Evolutionary conservation across 495 filamentous ascomycete species (phyloP), one percentile per base, ranked within the genome.

Genomic region (Daldinia grandis): DNA sequence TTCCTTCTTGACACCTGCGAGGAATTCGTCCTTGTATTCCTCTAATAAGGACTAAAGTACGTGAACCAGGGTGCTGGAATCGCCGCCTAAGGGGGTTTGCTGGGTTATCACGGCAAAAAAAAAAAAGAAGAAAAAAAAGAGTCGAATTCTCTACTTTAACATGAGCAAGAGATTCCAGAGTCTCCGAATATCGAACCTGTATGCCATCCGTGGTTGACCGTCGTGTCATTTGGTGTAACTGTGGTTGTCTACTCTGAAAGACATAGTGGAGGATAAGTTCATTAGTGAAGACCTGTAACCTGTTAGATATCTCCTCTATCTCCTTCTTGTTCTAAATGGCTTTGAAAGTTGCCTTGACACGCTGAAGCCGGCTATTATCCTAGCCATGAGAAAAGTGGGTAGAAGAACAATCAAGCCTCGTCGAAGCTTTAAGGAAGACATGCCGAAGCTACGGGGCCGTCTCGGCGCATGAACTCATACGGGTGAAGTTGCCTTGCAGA

Each of bases 401-500:
- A 38, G 14, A 55, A 31, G 12, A 56, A 17, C 7, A 21, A 47
- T 19, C 10, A 53, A 53, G 27, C 49, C 24, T 53, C 25, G 25
- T 53, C 24, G 65, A 69, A 69, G 65, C 55, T 53, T 55, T 30
- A 61, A 7, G 35, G 71, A 73, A 73, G 61, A 58, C 28, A 62
- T 30, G 55, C 66, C 66, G 71, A 69, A 66, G 62, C 50, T 64
- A 53, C 31, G 66, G 71, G 60, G 47, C 49, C 61, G 61, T 42
- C 60, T 62, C 28, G 64, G 71, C 71, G 53, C 66, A 66, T 69
- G 24, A 49, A 53, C 56, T 17, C 28, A 9, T 33, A 25, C 66
- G 71, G 71, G 58, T 69, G 9, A 25, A 69, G 42, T 73, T 73
- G 66, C 71, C 66, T 47, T 61, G 27, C 14, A 40, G 38, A 42